These are phyloP conservation scores for Thinopyrum elongatum DNA, from an alignment of 176 grass and related monocot genomes.

Conservation along the genomic window DNA sequence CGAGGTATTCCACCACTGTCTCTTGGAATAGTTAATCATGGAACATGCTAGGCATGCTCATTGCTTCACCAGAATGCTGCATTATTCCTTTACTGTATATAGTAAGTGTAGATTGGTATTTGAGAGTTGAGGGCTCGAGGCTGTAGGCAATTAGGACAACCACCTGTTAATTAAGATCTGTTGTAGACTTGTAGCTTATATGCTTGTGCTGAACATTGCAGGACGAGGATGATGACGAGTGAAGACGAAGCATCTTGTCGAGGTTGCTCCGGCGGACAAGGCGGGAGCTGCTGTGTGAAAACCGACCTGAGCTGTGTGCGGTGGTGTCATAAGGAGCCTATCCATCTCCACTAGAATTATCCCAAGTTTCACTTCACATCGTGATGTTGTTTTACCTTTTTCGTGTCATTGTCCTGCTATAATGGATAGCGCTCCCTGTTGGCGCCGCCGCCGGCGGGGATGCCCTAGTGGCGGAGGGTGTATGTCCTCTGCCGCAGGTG, in stretches of 20 bases:
- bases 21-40: background rate
- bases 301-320: background rate
- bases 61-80: background rate
- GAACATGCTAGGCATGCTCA: background rate
- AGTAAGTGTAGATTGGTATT: too few relatives aligned
- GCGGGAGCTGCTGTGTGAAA: background rate
- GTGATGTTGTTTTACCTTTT: slow-evolving; percentile 47
- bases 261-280: background rate
- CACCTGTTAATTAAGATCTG: too few relatives aligned
- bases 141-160: too few relatives aligned
- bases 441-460: slow-evolving; percentile 4
- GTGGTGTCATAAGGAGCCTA: slow-evolving; percentile 29
- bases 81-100: background rate
- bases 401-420: background rate
- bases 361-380: slow-evolving; percentile 43
- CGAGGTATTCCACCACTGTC: slow-evolving; percentile 39
- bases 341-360: slow-evolving; percentile 48
- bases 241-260: background rate
- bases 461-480: background rate
- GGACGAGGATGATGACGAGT: slow-evolving; percentile 64
- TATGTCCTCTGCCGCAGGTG: background rate
- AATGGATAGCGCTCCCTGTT: slow-evolving; percentile 48
- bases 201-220: background rate
- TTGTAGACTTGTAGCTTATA: background rate
- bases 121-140: too few relatives aligned